These are phyloP conservation scores for Cyberlindnera suaveolens DNA, from an alignment of 805 yeast species.

Conservation along the genomic window DNA sequence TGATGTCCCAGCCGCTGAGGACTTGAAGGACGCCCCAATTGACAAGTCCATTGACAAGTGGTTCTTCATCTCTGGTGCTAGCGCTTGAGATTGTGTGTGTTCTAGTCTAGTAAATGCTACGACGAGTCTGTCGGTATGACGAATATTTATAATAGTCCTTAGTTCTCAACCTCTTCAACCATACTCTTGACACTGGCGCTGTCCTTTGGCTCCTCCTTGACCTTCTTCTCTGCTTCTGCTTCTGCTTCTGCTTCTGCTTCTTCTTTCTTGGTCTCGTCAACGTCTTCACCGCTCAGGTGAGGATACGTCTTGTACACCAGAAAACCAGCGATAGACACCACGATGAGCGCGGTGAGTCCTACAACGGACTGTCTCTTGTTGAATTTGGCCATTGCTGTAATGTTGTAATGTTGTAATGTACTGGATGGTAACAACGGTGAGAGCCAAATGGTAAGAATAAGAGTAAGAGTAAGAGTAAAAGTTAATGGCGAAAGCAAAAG, in stretches of 20 bases:
- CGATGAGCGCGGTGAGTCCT: slow-evolving; percentile 9
- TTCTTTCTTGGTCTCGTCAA: not conserved
- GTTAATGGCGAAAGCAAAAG: too few species aligned
- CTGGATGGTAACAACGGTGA: too few species aligned
- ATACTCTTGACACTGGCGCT: not conserved
- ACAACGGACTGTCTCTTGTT: slow-evolving; percentile 12
- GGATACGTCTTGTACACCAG: slow-evolving; percentile 15
- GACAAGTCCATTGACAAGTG: slow-evolving; percentile 96
- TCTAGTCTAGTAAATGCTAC: not conserved
- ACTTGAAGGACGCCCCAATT: slow-evolving; percentile 83
- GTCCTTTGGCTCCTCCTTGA: not conserved
- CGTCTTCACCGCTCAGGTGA: slow-evolving; percentile 6
- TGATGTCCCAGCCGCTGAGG: slow-evolving; percentile 63
- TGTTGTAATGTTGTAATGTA: not conserved
- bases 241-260: not conserved
- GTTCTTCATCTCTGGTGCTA: slow-evolving; percentile 92
- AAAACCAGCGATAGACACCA: slow-evolving; percentile 12
- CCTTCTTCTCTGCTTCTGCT: not conserved
- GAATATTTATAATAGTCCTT: not conserved
- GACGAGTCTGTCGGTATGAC: not conserved
- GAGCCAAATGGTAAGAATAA: too few species aligned
- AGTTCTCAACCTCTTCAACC: not conserved
- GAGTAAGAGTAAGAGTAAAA: too few species aligned
- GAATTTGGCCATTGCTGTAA: slow-evolving; percentile 7
- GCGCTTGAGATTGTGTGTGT: slow-evolving; percentile 29